Base-by-base conservation (phyloP, 1,284 basidiomycete species). In the Cryptococcus deneoformans region DNA sequence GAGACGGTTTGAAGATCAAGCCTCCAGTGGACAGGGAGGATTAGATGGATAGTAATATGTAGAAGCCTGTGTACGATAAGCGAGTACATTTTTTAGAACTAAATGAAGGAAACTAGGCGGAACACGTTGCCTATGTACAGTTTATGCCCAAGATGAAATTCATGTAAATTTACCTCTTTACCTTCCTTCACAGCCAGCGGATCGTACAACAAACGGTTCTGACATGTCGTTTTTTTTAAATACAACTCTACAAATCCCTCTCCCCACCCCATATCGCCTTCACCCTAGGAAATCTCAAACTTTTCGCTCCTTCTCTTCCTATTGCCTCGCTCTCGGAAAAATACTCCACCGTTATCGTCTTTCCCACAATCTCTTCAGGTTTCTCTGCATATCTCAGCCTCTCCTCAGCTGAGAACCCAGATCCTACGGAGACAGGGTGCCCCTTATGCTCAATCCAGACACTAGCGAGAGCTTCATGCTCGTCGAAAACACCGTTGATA, bases 341-440 rank as follows among this genome's bases (percentile, higher is more conserved):
- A 56, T 73, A 77, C 56, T 76, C 70, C 10, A 77, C 73, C 3
- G 76, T 78, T 34, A 78, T 68, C 53, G 68, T 58, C 54, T 70
- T 76, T 4, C 76, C 76, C 16, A 75, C 70, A 35, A 76, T 75
- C n/a, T 57, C 49, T 6, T 54, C 50, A 1, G 73, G 74, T 34
- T 72, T 46, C 45, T 61, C 47, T 6, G 70, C 74, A 48, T 67
- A 78, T 36, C 60, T 43, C 20, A 78, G 50, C 43, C 76, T 54
- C 54, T 76, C 70, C 24, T 71, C 69, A 3, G 69, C 64, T 1
- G 68, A 71, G 53, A 76, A 71, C 6, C 76, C 75, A 20, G 67
- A 73, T 0, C 76, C 74, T 3, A 78, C 68, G 14, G 60, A 61
- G 40, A 78, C 76, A 12, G 48, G 58, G 42, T 64, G 59, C 7